A percentile compares a stretch with the other conserved stretches of the same genome.
These are phyloP conservation scores for Solanum chilense DNA, from an alignment of 257 asterid genomes.

Conservation along the genomic window DNA sequence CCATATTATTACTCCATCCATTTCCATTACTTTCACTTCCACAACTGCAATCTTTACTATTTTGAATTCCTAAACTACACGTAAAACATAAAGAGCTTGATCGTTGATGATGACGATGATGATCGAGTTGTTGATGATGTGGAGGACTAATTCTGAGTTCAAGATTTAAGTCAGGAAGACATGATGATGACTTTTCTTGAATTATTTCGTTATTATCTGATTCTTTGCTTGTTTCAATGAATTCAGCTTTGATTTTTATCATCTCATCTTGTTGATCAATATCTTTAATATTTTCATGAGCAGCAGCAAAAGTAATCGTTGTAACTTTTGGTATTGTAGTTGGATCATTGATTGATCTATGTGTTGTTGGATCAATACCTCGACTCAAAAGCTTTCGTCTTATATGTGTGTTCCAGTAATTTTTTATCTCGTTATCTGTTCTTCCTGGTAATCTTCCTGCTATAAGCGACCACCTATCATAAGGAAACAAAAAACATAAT, in stretches of 20 bases:
- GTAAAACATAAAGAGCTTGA: slow-evolving; percentile 30
- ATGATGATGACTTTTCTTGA: slow-evolving; percentile 14
- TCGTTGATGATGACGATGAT: background rate
- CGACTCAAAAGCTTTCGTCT: slow-evolving; percentile 66
- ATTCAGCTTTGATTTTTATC: background rate
- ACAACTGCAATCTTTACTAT: slow-evolving; percentile 58
- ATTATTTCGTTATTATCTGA: background rate
- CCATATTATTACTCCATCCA: background rate
- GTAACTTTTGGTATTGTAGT: background rate
- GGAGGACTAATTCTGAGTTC: slow-evolving; percentile 89
- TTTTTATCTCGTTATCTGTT: slow-evolving; percentile 89
- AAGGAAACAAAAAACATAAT: background rate
- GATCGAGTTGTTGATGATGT: slow-evolving; percentile 4
- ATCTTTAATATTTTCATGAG: background rate
- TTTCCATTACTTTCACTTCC: background rate
- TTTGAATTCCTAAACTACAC: slow-evolving; percentile 57
- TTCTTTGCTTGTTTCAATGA: background rate
- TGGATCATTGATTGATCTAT: slow-evolving; percentile 38
- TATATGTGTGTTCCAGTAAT: slow-evolving; percentile 93
- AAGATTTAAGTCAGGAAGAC: slow-evolving; percentile 73
- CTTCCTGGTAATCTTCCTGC: slow-evolving; percentile 95
- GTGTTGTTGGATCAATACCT: slow-evolving; percentile 81
- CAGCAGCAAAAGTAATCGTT: slow-evolving; percentile 38
- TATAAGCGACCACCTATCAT: slow-evolving; percentile 73
- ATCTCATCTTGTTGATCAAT: background rate